Percentiles rank a stretch among this genome's conserved stretches.
Conservation (phyloP, 2,329 filamentous ascomycete species). For the Dissoconium aciculare region DNA sequence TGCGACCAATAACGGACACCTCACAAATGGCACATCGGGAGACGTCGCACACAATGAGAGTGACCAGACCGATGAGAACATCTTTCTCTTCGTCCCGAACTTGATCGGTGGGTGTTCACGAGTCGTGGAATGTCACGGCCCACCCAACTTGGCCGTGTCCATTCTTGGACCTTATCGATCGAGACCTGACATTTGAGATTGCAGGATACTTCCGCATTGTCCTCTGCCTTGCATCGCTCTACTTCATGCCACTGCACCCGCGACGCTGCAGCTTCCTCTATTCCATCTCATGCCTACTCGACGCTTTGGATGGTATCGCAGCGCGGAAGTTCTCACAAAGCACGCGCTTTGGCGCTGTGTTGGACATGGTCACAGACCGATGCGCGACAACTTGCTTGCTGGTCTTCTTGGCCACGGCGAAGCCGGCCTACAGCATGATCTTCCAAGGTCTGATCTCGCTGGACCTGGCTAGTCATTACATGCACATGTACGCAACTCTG, state of each 20-base stretch:
- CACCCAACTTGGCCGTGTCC: no score
- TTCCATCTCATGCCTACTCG: slow-evolving; percentile 84
- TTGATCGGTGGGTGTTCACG: slow-evolving; percentile 36
- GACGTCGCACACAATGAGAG: slow-evolving; percentile 4
- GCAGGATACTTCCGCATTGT: slow-evolving; percentile 37
- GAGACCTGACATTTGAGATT: neutral
- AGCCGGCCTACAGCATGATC: slow-evolving; percentile 81
- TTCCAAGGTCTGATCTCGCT: slow-evolving; percentile 89
- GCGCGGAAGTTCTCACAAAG: slow-evolving; percentile 77
- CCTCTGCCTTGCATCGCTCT: slow-evolving; percentile 71
- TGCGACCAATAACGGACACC: neutral
- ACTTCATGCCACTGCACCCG: slow-evolving; percentile 99
- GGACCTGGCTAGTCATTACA: slow-evolving; percentile 91
- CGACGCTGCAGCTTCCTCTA: slow-evolving; percentile 85
- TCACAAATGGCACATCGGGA: neutral
- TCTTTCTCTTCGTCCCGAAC: slow-evolving; percentile 40
- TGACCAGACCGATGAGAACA: slow-evolving; percentile 32
- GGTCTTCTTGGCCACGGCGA: slow-evolving; percentile 87
- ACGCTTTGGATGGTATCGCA: slow-evolving; percentile 89
- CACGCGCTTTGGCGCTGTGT: slow-evolving; percentile 85
- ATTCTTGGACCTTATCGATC: neutral
- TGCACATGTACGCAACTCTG: slow-evolving; percentile 96
- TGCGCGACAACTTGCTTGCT: slow-evolving; percentile 92
- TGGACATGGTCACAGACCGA: slow-evolving; percentile 98
- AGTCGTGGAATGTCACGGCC: no score